phyloP scores from a whole-genome alignment of 73 alveolate species.

The Paramecium primaurelia region DNA sequence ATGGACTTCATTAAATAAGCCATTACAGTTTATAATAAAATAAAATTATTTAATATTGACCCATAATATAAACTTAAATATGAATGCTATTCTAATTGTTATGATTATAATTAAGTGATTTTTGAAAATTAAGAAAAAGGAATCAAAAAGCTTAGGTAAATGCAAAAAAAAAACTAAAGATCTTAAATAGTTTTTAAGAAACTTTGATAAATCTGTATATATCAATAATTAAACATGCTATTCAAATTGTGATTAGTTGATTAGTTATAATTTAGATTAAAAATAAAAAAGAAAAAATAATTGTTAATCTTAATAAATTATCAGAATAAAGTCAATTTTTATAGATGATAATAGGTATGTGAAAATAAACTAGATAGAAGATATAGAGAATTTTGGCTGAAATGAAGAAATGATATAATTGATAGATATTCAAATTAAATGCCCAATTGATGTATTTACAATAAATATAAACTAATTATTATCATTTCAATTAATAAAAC shows the following conservation, averaged over 20 bases:
- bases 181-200: neutral
- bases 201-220: neutral
- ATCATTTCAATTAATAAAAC: neutral
- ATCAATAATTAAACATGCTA: neutral
- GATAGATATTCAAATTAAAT: neutral
- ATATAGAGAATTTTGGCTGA: conserved; percentile 3
- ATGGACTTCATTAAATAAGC: neutral
- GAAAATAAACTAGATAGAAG: neutral
- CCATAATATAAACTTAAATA: neutral
- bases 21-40: neutral
- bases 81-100: neutral
- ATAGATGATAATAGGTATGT: neutral
- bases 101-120: neutral
- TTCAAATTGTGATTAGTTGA: neutral
- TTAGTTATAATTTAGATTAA: neutral
- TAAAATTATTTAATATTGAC: neutral
- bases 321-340: neutral
- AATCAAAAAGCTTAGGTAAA: neutral
- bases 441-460: neutral
- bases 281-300: neutral
- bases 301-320: neutral
- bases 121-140: neutral
- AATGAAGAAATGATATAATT: neutral
- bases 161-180: neutral
- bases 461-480: neutral